Evolutionary conservation across 2,329 filamentous ascomycete genomes (phyloP), one percentile per base, ranked within the genome.

Genomic region (Fusarium hostae): DNA sequence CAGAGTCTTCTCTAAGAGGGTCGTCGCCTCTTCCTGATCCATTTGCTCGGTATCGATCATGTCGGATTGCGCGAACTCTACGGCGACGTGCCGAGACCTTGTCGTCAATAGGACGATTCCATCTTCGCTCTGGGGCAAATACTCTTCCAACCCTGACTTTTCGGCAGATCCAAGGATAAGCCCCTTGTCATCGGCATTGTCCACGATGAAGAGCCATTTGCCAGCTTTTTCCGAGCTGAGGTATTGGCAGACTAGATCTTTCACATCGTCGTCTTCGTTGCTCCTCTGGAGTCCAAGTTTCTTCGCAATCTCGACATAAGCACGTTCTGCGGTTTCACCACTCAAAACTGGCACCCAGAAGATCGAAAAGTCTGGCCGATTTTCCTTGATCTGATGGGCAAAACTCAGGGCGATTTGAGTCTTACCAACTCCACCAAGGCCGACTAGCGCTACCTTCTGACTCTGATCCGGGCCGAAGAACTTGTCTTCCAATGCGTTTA

Each of bases 181-280:
- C 3, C 78, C 62, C 9, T 55, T 50, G 59, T 86, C 81, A 60
- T 86, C 82, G 16, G 81, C 82, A 55, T 84, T 86, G 56, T 86
- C 83, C n/a, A 86, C 54, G 41, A 86, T 75, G 41, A 85, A 60
- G 4, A 86, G 74, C 84, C 82, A 86, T 2, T 65, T 63, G 3
- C 78, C 75, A 4, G 48, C 63, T 22, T 39, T 63, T 22, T 76
- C 71, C 8, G 67, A 56, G 40, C 77, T 80, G 6, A 86, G 65
- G 15, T 68, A 71, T 6, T 41, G 44, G 39, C 81, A 81, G 6
- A 86, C 79, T 3, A 83, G 74, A 18, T 37, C 28, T 39, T 79
- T 82, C 5, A 82, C 57, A 60, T 85, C 79, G 1, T 74, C 77
- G 4, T 77, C 68, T 24, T 83, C 68, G 7, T 81, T 72, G 9